These are phyloP conservation scores for Trametes cingulata DNA, from an alignment of 768 basidiomycete genomes.

Conservation along the genomic window DNA sequence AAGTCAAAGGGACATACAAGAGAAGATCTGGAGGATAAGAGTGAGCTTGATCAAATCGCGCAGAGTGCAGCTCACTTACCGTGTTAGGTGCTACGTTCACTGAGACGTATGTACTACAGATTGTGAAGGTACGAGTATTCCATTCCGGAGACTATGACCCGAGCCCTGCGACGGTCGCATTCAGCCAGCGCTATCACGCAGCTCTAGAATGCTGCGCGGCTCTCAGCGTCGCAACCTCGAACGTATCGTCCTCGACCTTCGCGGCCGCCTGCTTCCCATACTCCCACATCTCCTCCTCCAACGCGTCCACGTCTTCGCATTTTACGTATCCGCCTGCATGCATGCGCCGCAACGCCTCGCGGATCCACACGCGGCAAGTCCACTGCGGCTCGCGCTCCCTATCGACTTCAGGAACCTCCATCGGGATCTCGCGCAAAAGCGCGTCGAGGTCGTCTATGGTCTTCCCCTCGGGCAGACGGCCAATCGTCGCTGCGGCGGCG, in stretches of 20 bases:
- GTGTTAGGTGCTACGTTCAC: too few relatives aligned
- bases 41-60: too few relatives aligned
- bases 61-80: too few relatives aligned
- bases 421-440: slow-evolving; percentile 1
- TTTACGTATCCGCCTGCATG: not conserved
- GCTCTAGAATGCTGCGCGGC: not conserved
- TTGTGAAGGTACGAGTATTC: too few relatives aligned
- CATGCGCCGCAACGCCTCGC: slow-evolving; percentile 13
- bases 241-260: slow-evolving; percentile 1
- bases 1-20: too few relatives aligned
- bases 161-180: too few relatives aligned
- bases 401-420: not conserved
- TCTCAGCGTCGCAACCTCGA: not conserved
- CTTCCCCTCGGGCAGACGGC: slow-evolving; percentile 2
- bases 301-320: slow-evolving; percentile 5
- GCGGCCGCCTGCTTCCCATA: slow-evolving; percentile 3
- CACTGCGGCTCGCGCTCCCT: not conserved
- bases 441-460: slow-evolving; percentile 5
- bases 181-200: not conserved
- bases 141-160: too few relatives aligned
- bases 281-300: slow-evolving; percentile 12
- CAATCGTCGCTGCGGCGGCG: not conserved
- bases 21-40: too few relatives aligned
- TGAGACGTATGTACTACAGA: too few relatives aligned
- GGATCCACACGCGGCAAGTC: slow-evolving; percentile 11